Evolutionary conservation across 2,329 filamentous ascomycete genomes (phyloP).

Genomic region (Venturia aucupariae): DNA sequence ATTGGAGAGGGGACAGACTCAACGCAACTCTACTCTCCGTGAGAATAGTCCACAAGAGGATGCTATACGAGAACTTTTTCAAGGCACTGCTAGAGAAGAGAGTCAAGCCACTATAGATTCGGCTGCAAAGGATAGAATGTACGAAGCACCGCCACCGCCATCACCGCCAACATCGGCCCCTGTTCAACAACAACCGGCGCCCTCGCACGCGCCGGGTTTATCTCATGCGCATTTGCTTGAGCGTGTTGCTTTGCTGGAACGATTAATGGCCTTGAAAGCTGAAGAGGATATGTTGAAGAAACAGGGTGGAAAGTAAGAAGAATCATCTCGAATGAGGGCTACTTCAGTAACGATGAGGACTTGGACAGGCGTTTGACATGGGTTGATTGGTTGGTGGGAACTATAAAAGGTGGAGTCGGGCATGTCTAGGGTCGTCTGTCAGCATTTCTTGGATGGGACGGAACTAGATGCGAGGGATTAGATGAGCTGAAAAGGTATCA

Average conservation of each 20-base stretch:
- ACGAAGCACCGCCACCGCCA: neutral
- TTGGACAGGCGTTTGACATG: neutral
- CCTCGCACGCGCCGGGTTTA: neutral
- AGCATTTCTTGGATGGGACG: neutral
- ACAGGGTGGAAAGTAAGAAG: neutral
- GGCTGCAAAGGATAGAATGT: neutral
- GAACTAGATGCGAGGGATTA: neutral
- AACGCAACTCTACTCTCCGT: neutral
- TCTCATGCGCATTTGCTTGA: conserved; percentile 5
- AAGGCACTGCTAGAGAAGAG: neutral
- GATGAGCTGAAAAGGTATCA: neutral
- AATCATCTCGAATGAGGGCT: no score
- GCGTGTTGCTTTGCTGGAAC: neutral
- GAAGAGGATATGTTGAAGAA: conserved; percentile 2
- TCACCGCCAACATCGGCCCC: neutral
- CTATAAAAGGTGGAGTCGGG: neutral
- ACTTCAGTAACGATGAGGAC: no score
- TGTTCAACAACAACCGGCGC: neutral
- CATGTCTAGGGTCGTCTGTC: neutral
- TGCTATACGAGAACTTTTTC: no score
- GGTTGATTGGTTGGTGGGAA: neutral
- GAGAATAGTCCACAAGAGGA: neutral
- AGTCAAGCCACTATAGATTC: neutral
- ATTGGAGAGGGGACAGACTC: neutral
- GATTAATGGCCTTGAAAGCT: neutral